phyloP scores from a whole-genome alignment of 768 basidiomycete species.

The Peribolospora baueri region DNA sequence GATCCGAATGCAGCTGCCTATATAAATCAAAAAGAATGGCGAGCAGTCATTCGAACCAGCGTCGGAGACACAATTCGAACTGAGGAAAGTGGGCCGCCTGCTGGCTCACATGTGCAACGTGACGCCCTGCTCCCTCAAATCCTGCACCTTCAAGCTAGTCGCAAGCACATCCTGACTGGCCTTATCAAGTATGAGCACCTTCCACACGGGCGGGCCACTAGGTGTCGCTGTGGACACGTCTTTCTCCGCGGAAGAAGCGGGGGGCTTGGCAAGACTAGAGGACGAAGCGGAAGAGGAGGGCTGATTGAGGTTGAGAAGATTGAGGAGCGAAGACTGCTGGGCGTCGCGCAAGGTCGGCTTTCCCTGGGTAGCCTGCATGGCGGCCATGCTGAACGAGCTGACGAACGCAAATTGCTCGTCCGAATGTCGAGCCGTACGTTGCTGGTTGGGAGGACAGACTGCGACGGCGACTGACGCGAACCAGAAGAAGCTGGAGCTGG shows the following conservation, averaged over 20 bases:
- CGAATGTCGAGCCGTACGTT: too few species aligned
- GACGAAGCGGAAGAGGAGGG: constrained; percentile 25
- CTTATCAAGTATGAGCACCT: constrained; percentile 82
- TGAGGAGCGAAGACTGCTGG: constrained; percentile 62
- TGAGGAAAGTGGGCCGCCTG: neutral
- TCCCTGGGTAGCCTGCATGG: too few species aligned
- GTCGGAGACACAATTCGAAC: neutral
- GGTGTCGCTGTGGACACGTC: constrained; percentile 10
- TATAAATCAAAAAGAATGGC: neutral
- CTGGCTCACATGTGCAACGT: constrained; percentile 78
- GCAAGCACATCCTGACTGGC: constrained; percentile 89
- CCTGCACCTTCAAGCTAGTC: constrained; percentile 82
- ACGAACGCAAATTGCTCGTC: too few species aligned
- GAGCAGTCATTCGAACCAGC: neutral
- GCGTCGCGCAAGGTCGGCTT: constrained; percentile 44
- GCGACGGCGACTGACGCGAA: too few species aligned
- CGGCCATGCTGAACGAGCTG: too few species aligned
- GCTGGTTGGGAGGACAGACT: too few species aligned
- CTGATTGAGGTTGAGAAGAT: constrained; percentile 62
- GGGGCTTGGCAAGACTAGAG: constrained; percentile 5
- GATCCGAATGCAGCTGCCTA: constrained; percentile 70
- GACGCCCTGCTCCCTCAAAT: constrained; percentile 84
- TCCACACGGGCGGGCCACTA: constrained; percentile 72
- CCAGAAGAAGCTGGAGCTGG: too few species aligned
- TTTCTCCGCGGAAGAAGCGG: constrained; percentile 15